Evolutionary conservation across 2,329 filamentous ascomycete species (phyloP), one percentile per base, ranked within the genome.

Genomic region (Microdochium bolleyi): DNA sequence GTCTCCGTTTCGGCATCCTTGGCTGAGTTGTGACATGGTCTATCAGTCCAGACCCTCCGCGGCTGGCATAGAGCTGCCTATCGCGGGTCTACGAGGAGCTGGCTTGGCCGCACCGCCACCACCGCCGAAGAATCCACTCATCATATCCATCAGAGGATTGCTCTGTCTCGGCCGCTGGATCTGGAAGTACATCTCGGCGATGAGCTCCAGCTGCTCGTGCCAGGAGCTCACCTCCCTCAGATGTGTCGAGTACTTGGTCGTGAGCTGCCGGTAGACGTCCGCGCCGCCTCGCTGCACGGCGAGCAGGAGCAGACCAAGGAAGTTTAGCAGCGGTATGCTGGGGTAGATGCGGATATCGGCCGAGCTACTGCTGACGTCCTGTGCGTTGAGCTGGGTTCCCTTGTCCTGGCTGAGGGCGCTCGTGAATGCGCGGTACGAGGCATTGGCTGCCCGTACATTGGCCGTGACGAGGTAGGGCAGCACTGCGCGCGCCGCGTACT

Each of bases 131-230:
- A 99, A 83, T 57, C 84, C 92, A 49, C 91, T 92, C 88, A 99
- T 95, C 92, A 99, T 97, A 67, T 99, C 94, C 71, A 97, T 83
- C 69, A 99, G 75, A 2, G 92, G 92, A 69, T 97, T 97, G 58
- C 86, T 88, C 74, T 96, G 90, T 63, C 87, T 81, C 49, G 92
- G 92, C 65, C 91, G 86, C 73, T 85, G 82, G 67, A 99, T 95
- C 34, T 85, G 85, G 72, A 99, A 99, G 75, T 97, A 99, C 83
- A 96, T 92, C 74, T 99, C 92, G 49, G 88, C 92, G 62, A 99
- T 85, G 68, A 89, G 85, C 61, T 91, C 87, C 55, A 99, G 73
- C 24, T 89, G 80, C 65, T 90, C 91, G 32, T 84, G 82, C 92
- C 92, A 97, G 13, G 79, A 77, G 4, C 82, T 82, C 1, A 84